Conservation (phyloP, 257 asterid genomes). For the Asclepias syriaca region DNA sequence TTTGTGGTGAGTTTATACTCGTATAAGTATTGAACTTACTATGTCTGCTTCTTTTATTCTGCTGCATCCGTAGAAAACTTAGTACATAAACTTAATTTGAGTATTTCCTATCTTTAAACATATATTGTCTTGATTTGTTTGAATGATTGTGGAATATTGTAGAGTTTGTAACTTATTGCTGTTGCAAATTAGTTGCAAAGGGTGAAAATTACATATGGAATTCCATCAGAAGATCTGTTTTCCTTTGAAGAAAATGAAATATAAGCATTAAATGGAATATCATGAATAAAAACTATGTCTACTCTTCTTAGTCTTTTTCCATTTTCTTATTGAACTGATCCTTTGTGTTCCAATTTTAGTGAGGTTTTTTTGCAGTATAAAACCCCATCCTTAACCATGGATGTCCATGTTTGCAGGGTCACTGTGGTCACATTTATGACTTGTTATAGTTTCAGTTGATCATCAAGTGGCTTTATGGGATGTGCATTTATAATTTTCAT, state of each 20-base stretch:
- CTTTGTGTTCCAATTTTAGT: background rate
- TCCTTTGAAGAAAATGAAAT: background rate
- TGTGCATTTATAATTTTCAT: background rate
- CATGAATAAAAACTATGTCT: background rate
- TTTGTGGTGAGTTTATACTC: constrained; percentile 58
- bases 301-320: background rate
- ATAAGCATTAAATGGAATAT: background rate
- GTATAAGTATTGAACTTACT: background rate
- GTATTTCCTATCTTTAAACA: background rate
- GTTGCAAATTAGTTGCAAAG: background rate
- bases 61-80: background rate
- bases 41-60: background rate
- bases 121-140: background rate
- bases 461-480: background rate
- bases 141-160: background rate
- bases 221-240: background rate
- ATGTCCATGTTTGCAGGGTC: background rate
- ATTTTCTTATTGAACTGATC: background rate
- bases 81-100: background rate
- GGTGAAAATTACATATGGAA: background rate
- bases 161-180: background rate
- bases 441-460: too few species aligned
- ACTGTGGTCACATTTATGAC: too few species aligned
- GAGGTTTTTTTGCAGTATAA: background rate
- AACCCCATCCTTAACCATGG: background rate